A percentile compares a stretch with the other conserved stretches of the same genome.
Conservation (phyloP, 805 yeast genomes). For the Metschnikowia similis region DNA sequence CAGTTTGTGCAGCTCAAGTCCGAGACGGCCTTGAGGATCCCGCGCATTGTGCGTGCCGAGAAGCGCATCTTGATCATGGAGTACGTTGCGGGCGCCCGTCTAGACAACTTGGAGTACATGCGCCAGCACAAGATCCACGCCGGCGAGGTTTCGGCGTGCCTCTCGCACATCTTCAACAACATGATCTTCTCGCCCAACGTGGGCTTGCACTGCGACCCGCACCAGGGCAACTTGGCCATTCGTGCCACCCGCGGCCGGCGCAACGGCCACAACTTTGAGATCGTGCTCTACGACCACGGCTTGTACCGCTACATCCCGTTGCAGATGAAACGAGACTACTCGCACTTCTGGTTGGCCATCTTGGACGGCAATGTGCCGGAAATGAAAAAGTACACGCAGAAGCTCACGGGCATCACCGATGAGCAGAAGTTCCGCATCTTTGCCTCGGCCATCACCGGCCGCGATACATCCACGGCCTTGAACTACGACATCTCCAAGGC, state of each 20-base stretch:
- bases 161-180: conserved; percentile 85
- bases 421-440: conserved; percentile 73
- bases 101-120: conserved; percentile 70
- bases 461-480: conserved; percentile 76
- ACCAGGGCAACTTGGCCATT: conserved; percentile 93
- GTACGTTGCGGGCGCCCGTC: conserved; percentile 72
- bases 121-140: conserved; percentile 62
- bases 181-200: conserved; percentile 95
- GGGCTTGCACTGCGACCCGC: conserved; percentile 96
- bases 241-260: conserved; percentile 27
- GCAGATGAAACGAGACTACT: conserved; percentile 73
- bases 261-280: conserved; percentile 76
- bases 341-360: conserved; percentile 89
- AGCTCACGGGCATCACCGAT: conserved; percentile 73
- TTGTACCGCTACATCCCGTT: conserved; percentile 80
- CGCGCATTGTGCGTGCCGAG: conserved; percentile 62
- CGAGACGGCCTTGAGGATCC: conserved; percentile 76
- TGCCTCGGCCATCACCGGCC: conserved; percentile 92
- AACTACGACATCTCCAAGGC: conserved; percentile 52
- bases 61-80: conserved; percentile 84
- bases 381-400: conserved; percentile 72
- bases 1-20: conserved; percentile 56
- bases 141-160: conserved; percentile 75
- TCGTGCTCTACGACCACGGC: conserved; percentile 91
- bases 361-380: conserved; percentile 61